Base-by-base conservation (phyloP, 495 filamentous ascomycete species). In the Aspergillus saccharolyticus region DNA sequence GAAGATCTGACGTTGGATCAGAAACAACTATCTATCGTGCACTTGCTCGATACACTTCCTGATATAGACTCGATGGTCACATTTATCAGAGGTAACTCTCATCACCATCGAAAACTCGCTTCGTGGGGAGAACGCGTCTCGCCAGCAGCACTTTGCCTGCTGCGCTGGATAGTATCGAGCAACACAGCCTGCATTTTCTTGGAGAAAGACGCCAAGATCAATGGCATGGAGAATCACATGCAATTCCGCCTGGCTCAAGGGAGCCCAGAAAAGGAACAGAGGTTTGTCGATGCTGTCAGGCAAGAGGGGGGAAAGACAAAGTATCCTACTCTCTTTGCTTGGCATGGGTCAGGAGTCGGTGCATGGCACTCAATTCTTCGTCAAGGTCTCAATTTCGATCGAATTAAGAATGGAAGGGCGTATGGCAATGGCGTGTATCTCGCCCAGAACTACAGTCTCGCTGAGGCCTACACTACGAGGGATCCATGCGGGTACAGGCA, bases 291-390 rank as follows among this genome's bases (percentile, higher is more conserved):
- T 21, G 81, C 85, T 6, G 78, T 96, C 77, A 4, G 70, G 80
- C 2, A 12, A 39, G 33, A 39, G 12, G 33, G 69, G 76, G 0
- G 65, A 70, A 1, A 59, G 76, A 15, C 70, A 74, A 62, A 65
- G 21, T 70, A 85, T 59, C 87, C 90, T 0, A 90, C 90, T 0
- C 62, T 95, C 1, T 93, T 93, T 66, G 89, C 88, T 1, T 96
- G 85, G 81, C 90, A 94, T 67, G 93, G 93, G 4, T 95, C 90
- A 63, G 69, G 73, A 0, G 56, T 96, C 1, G 42, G 58, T 0
- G 96, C 95, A 64, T 97, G 93, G 93, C 93, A 96, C 68, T 87
- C 83, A 60, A 97, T 97, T 57, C 80, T 97, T 53, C 82, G 93
- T 44, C 80, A 87, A 56, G 91, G 92, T 1, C 72, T 97, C 6